These are phyloP conservation scores for Rhodotorula kratochvilovae DNA, from an alignment of 768 basidiomycete genomes.

Conservation along the genomic window DNA sequence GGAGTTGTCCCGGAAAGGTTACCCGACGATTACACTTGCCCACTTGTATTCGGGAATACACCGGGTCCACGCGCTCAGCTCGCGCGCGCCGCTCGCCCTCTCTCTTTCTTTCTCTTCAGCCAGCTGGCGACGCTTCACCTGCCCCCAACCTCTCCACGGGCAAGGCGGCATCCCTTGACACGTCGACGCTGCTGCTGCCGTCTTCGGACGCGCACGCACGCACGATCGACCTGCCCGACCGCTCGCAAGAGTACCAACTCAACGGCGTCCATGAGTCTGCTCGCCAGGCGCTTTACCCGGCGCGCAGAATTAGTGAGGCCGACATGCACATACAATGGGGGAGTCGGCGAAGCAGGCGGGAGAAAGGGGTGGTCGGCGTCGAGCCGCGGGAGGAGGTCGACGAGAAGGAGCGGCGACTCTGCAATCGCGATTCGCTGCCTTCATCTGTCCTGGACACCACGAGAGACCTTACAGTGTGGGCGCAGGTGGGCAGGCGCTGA, in stretches of 20 bases:
- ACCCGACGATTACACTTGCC: not conserved
- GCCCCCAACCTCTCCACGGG: not conserved
- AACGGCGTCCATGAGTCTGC: slow-evolving; percentile 32
- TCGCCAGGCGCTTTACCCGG: slow-evolving; percentile 7
- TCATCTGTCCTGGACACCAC: no score
- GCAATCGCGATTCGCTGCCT: no score
- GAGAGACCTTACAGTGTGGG: no score
- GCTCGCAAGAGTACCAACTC: slow-evolving; percentile 7
- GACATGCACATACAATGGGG: not conserved
- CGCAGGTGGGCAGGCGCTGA: no score
- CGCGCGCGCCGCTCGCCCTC: not conserved
- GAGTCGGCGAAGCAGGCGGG: not conserved
- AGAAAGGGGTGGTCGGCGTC: not conserved
- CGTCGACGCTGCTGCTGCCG: not conserved
- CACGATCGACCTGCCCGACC: not conserved
- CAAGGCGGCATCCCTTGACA: slow-evolving; percentile 25
- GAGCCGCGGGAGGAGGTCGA: not conserved
- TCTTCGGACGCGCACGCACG: not conserved
- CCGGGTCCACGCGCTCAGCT: not conserved
- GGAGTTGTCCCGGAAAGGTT: no score
- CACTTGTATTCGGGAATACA: not conserved
- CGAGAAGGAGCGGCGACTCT: no score
- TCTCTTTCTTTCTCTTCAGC: not conserved
- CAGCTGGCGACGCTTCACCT: slow-evolving; percentile 25
- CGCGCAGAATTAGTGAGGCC: slow-evolving; percentile 26